Conservation (phyloP, 1,284 basidiomycete genomes). For the Trichosporon ovoides region DNA sequence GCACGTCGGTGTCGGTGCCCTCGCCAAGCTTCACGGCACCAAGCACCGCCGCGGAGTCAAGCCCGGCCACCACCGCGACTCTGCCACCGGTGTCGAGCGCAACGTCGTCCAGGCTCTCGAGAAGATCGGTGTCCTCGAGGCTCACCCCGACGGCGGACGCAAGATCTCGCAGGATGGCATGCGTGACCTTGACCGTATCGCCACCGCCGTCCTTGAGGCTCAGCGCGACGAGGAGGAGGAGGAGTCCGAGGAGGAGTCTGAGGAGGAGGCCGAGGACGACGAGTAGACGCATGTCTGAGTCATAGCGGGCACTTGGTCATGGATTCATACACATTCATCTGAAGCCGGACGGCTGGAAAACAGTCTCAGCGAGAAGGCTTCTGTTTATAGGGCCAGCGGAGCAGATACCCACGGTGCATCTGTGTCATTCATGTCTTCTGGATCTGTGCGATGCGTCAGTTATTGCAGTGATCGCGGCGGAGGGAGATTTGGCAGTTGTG, state of each 20-base stretch:
- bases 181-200: conserved; percentile 94
- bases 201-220: conserved; percentile 89
- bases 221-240: conserved; percentile 77
- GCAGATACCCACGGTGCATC: neutral
- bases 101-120: conserved; percentile 93
- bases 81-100: conserved; percentile 81
- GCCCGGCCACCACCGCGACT: conserved; percentile 86
- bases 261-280: conserved; percentile 62
- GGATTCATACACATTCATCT: conserved; percentile 23
- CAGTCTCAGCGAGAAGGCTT: neutral
- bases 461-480: no score
- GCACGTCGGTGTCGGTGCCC: conserved; percentile 88
- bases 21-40: conserved; percentile 95
- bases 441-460: no score
- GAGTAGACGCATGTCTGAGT: conserved; percentile 41
- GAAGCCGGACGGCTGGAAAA: neutral
- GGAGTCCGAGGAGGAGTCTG: conserved; percentile 79
- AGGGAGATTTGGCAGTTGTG: no score
- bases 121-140: conserved; percentile 97
- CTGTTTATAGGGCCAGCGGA: neutral
- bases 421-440: no score
- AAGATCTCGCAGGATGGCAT: conserved; percentile 92
- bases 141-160: conserved; percentile 87
- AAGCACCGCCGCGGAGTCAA: conserved; percentile 92
- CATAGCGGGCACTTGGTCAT: conserved; percentile 22